A percentile compares a stretch with the other conserved stretches of the same genome.
phyloP scores from a whole-genome alignment of 495 filamentous ascomycete genomes.

The Staphylotrichum longicolle region DNA sequence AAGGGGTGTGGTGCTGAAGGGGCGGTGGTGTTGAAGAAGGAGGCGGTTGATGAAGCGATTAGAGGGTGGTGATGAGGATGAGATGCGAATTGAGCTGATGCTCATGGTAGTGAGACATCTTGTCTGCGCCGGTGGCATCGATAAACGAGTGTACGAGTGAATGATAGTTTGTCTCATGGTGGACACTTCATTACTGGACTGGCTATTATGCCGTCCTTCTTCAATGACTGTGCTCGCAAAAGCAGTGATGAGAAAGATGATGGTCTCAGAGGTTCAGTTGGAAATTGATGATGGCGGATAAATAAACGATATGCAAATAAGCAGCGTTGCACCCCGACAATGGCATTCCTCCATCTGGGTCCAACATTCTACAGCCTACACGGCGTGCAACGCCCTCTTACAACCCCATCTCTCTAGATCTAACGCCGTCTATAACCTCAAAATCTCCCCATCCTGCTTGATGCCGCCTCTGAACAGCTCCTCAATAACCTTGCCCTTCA shows the following conservation, averaged over 20 bases:
- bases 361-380: no score
- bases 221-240: neutral
- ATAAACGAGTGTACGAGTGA: neutral
- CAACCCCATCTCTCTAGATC: no score
- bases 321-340: conserved; percentile 8
- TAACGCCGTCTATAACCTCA: conserved; percentile 36
- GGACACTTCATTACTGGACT: neutral
- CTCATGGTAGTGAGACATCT: neutral
- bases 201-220: neutral
- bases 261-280: neutral
- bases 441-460: conserved; percentile 40
- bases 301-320: neutral
- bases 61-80: neutral
- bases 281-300: neutral
- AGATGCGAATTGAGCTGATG: neutral
- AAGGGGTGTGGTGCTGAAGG: neutral
- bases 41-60: neutral
- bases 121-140: neutral
- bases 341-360: neutral
- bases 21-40: neutral
- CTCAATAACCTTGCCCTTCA: conserved; percentile 66
- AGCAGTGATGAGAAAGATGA: neutral
- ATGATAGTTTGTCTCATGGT: conserved; percentile 6
- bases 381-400: no score
- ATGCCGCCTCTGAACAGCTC: conserved; percentile 74